Conservation (phyloP, 2,329 filamentous ascomycete genomes). For the Cercospora beticola region DNA sequence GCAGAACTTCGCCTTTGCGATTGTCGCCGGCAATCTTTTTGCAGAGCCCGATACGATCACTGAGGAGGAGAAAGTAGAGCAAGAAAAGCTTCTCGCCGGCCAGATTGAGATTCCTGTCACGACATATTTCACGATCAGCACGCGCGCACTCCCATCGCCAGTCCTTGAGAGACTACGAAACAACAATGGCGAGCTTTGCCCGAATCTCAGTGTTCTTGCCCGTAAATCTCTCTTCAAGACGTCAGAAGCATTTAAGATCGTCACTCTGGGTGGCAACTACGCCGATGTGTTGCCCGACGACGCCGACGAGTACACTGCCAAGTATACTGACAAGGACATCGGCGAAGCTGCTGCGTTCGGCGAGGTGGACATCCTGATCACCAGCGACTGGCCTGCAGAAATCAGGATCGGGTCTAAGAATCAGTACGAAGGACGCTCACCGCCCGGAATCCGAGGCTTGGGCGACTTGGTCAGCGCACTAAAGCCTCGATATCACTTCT, state of each 20-base stretch:
- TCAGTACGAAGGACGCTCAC: slow-evolving; percentile 41
- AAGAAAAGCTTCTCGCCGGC: slow-evolving; percentile 65
- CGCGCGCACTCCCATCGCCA: slow-evolving; percentile 65
- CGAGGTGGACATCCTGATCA: slow-evolving; percentile 81
- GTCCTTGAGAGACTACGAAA: slow-evolving; percentile 73
- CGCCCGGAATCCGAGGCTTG: slow-evolving; percentile 50
- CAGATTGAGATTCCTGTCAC: slow-evolving; percentile 72
- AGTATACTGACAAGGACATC: slow-evolving; percentile 72
- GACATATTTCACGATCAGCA: slow-evolving; percentile 87
- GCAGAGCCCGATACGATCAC: slow-evolving; percentile 47
- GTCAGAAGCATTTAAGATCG: slow-evolving; percentile 81
- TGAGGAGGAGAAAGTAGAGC: slow-evolving; percentile 48
- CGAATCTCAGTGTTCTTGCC: slow-evolving; percentile 87
- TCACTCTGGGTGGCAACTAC: slow-evolving; percentile 72
- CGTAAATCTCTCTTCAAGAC: slow-evolving; percentile 87
- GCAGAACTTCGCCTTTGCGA: slow-evolving; percentile 81
- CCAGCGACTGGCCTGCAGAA: slow-evolving; percentile 77
- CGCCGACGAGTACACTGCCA: slow-evolving; percentile 68
- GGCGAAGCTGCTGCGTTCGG: slow-evolving; percentile 59
- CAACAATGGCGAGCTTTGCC: slow-evolving; percentile 69
- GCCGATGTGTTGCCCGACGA: slow-evolving; percentile 18
- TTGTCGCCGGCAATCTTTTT: slow-evolving; percentile 84
- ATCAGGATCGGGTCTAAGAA: slow-evolving; percentile 51
- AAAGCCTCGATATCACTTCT: slow-evolving; percentile 91
- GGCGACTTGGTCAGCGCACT: slow-evolving; percentile 75